Base-by-base conservation (phyloP, 73 alveolate genomes). In the Paraurostyla sp. region DNA sequence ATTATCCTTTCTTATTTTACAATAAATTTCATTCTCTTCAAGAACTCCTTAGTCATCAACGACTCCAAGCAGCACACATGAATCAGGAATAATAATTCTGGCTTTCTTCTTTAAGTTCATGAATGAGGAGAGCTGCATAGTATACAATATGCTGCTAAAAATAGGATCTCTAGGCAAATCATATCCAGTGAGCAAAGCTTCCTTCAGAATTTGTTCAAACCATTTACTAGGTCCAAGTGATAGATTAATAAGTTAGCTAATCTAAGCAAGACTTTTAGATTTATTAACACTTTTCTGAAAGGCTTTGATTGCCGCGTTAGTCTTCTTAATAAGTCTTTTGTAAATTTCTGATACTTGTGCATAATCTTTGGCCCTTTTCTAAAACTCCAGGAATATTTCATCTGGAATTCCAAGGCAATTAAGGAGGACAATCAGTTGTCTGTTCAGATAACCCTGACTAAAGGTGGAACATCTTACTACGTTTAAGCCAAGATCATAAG, bases 41-140 rank as follows among this genome's bases (percentile, higher is more conserved):
- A 96, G 87, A 41, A 85, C 76, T 18, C 91, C 91, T 15, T 85
- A 62, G 45, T 94, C 96, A 83, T 95, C 99, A 45, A 88, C 60
- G 41, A 94, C 97, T 45, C 99, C 99, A 80, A 96, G 76, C 36
- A 96, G 89, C 20, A 93, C 91, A 25, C 92, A 92, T 22, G 95
- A 76, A 35, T 93, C 83, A 41, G 75, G 87, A 75, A 80, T 95
- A 15, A 82, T 32, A 35, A 96, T 76, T 65, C 96, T 90, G 60
- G 95, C 90, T 48, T 92, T 75, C 56, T 78, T 73, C 93, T 94
- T 93, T 33, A 95, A 85, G 71, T 65, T 33, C 68, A 50, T 36
- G 82, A 29, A 69, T 25, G 81, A 43, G 23, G 58, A 18, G 4
- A 85, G 36, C 20, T 68, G 50, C 69, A 85, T 85, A 11, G 86